Conservation (phyloP, 1,284 basidiomycete species). For the Cutaneotrichosporon curvatum region DNA sequence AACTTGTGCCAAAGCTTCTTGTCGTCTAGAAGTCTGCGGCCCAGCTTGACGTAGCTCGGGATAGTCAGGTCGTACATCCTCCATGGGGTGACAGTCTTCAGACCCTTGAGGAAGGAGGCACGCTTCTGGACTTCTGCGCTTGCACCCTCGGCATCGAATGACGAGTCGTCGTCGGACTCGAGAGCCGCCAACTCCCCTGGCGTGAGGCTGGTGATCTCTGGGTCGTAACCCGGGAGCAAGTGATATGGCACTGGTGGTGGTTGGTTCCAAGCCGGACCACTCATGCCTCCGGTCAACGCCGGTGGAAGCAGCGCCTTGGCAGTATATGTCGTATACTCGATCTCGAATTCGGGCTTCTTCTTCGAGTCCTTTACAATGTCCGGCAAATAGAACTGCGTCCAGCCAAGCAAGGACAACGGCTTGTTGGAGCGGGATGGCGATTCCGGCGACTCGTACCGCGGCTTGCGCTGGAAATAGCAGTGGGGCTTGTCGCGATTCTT, state of each 20-base stretch:
- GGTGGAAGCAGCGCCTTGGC: conserved; percentile 45
- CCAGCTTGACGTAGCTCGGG: conserved; percentile 65
- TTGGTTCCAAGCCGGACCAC: conserved; percentile 12
- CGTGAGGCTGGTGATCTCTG: conserved; percentile 7
- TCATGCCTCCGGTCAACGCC: conserved; percentile 6
- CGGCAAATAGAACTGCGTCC: conserved; percentile 66
- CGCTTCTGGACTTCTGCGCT: conserved; percentile 2
- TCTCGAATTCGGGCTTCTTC: conserved; percentile 58
- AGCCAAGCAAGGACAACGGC: conserved; percentile 36
- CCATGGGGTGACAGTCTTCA: conserved; percentile 63
- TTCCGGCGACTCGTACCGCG: conserved; percentile 37
- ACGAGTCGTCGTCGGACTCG: neutral
- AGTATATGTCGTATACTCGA: conserved; percentile 71
- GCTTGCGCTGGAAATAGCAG: conserved; percentile 40
- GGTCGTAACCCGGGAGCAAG: conserved; percentile 54
- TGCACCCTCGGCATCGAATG: no score
- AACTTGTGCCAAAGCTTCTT: conserved; percentile 56
- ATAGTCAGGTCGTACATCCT: conserved; percentile 68
- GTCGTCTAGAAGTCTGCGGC: conserved; percentile 55
- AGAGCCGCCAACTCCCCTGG: conserved; percentile 2
- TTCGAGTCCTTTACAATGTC: conserved; percentile 56
- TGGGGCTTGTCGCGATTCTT: conserved; percentile 46
- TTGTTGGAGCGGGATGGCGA: conserved; percentile 38
- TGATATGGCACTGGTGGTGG: conserved; percentile 56
- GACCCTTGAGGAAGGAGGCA: conserved; percentile 23